phyloP scores from a whole-genome alignment of 257 asterid genomes.

The Nicotiana undulata region DNA sequence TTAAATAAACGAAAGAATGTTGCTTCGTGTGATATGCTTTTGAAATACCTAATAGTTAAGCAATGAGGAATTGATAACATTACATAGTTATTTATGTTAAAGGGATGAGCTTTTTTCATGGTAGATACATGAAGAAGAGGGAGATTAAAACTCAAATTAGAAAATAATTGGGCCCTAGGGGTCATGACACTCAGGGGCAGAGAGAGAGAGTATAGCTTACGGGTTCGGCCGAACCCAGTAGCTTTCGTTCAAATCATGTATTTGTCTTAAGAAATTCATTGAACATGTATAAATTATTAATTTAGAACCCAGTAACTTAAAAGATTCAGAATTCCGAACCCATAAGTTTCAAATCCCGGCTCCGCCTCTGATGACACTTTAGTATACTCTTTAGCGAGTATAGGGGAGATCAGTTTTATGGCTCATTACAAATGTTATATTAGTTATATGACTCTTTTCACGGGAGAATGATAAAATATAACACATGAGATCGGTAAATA shows the following conservation, averaged over 20 bases:
- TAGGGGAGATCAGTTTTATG: not conserved
- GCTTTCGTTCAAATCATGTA: too few species aligned
- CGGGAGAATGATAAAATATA: not conserved
- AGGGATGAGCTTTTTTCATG: not conserved
- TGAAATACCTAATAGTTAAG: not conserved
- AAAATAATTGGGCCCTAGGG: not conserved
- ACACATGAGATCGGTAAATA: not conserved
- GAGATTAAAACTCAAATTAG: not conserved
- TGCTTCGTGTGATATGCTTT: not conserved
- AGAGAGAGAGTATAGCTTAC: too few species aligned
- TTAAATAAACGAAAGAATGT: not conserved
- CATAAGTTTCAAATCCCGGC: too few species aligned
- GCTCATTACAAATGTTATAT: not conserved
- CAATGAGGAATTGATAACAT: not conserved
- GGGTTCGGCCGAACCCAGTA: too few species aligned
- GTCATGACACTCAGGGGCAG: not conserved
- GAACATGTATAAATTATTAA: too few species aligned
- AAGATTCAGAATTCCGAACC: too few species aligned
- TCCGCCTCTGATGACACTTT: too few species aligned
- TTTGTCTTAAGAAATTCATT: too few species aligned
- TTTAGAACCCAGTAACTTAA: too few species aligned
- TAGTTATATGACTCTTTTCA: not conserved
- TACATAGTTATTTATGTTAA: not conserved
- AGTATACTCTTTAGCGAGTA: not conserved
- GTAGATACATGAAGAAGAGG: not conserved